Evolutionary conservation across 805 yeast species (phyloP).

Genomic region (Brettanomyces sp.): DNA sequence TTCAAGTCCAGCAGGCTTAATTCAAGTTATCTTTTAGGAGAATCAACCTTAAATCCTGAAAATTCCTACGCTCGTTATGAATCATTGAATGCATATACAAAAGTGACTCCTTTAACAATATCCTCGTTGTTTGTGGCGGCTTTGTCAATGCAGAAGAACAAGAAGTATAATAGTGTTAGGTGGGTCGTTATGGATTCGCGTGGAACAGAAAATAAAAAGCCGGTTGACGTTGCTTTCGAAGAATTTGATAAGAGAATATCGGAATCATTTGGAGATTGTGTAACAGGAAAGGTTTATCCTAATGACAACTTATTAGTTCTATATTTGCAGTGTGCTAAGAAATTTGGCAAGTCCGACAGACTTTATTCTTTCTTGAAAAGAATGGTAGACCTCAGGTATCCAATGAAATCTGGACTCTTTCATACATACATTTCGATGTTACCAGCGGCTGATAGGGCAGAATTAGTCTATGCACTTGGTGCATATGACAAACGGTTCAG

Average conservation of each 20-base stretch:
- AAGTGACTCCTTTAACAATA: slow-evolving; percentile 21
- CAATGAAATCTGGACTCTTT: slow-evolving; percentile 13
- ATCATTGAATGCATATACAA: slow-evolving; percentile 8
- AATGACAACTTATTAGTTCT: slow-evolving; percentile 37
- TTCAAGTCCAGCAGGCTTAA: slow-evolving; percentile 16
- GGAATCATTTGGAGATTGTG: slow-evolving; percentile 22
- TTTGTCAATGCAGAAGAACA: slow-evolving; percentile 17
- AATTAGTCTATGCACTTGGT: slow-evolving; percentile 14
- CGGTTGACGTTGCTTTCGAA: slow-evolving; percentile 50
- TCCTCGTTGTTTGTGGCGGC: slow-evolving; percentile 43
- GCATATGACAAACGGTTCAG: slow-evolving; percentile 11
- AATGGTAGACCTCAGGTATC: slow-evolving; percentile 40
- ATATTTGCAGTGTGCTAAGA: slow-evolving; percentile 43
- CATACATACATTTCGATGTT: slow-evolving; percentile 13
- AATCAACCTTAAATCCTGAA: slow-evolving; percentile 25
- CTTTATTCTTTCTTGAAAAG: slow-evolving; percentile 40
- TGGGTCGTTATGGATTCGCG: slow-evolving; percentile 31
- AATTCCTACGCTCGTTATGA: slow-evolving; percentile 21
- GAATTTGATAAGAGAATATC: slow-evolving; percentile 41
- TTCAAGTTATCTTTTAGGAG: slow-evolving; percentile 23
- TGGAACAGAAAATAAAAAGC: slow-evolving; percentile 17
- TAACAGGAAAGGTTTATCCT: slow-evolving; percentile 31
- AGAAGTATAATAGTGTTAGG: slow-evolving; percentile 4
- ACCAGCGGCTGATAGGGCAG: slow-evolving; percentile 11
- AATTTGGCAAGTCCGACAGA: slow-evolving; percentile 38